These are phyloP conservation scores for Globisporangium takayamanum DNA, from an alignment of 352 stramenopile genomes.

Conservation along the genomic window DNA sequence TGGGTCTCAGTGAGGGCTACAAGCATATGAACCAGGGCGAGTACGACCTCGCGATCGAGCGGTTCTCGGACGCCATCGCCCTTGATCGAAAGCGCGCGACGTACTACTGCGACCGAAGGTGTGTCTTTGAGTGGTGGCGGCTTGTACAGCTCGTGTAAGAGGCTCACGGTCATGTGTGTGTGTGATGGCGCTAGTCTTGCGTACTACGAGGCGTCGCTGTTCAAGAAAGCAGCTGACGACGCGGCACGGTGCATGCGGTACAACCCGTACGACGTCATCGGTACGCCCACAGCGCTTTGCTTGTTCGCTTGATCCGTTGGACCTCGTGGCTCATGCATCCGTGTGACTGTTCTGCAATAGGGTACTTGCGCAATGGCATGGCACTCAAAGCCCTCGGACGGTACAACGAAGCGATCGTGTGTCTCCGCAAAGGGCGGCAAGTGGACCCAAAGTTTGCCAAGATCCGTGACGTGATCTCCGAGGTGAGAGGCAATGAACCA, in stretches of 20 bases:
- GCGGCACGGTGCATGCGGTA: constrained; percentile 87
- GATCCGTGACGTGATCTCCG: constrained; percentile 42
- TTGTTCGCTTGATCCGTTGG: neutral
- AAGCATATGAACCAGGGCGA: constrained; percentile 87
- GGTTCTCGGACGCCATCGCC: constrained; percentile 90
- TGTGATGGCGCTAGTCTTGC: constrained; percentile 33
- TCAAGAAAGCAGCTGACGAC: constrained; percentile 86
- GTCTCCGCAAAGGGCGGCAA: constrained; percentile 58
- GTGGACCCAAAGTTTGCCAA: constrained; percentile 70
- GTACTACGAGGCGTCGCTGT: constrained; percentile 56
- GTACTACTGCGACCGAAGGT: constrained; percentile 91
- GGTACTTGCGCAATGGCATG: constrained; percentile 90
- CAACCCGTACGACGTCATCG: constrained; percentile 92
- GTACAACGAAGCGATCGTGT: constrained; percentile 63
- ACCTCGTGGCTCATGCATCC: neutral
- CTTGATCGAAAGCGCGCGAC: constrained; percentile 84
- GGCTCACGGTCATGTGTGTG: neutral
- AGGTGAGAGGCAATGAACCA: constrained; percentile 18
- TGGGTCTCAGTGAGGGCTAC: constrained; percentile 75
- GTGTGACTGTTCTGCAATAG: constrained; percentile 10
- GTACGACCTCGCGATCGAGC: constrained; percentile 85
- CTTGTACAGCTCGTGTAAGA: neutral
- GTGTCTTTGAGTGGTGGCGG: neutral
- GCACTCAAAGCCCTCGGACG: constrained; percentile 82
- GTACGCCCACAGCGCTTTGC: constrained; percentile 9